A percentile compares a stretch with the other conserved stretches of the same genome.
phyloP scores from a whole-genome alignment of 352 stramenopile genomes.

The Globisporangium canariense region DNA sequence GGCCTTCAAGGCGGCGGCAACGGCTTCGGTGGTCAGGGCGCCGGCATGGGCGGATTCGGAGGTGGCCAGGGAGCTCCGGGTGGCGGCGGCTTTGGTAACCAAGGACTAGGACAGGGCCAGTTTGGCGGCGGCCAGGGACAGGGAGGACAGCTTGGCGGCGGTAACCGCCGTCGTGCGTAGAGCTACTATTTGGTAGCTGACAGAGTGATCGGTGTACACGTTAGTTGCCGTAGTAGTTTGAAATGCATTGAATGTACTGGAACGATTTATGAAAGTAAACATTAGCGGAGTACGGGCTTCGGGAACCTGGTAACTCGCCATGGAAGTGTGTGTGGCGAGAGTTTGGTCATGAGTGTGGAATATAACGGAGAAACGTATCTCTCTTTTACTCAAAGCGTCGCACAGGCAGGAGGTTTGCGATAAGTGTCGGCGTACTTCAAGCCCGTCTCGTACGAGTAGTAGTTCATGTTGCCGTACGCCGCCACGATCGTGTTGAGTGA shows the following conservation, averaged over 20 bases:
- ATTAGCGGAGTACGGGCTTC: constrained; percentile 31
- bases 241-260: neutral
- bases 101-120: neutral
- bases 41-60: neutral
- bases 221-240: neutral
- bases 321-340: no score
- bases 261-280: constrained; percentile 7
- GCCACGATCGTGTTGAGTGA: no score
- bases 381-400: no score
- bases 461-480: no score
- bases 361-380: no score
- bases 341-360: no score
- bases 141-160: neutral
- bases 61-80: neutral
- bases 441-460: no score
- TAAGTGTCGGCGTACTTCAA: no score
- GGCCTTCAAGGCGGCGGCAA: neutral
- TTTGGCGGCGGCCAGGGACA: neutral
- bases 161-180: neutral
- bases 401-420: no score
- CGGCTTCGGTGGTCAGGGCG: neutral
- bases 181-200: neutral
- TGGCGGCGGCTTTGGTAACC: neutral
- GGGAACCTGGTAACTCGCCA: no score
- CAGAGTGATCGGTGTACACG: neutral